Percentiles rank a stretch among this genome's conserved stretches.
Evolutionary conservation across 148 eudicot species (phyloP).

Genomic region (Linanthus parryae): DNA sequence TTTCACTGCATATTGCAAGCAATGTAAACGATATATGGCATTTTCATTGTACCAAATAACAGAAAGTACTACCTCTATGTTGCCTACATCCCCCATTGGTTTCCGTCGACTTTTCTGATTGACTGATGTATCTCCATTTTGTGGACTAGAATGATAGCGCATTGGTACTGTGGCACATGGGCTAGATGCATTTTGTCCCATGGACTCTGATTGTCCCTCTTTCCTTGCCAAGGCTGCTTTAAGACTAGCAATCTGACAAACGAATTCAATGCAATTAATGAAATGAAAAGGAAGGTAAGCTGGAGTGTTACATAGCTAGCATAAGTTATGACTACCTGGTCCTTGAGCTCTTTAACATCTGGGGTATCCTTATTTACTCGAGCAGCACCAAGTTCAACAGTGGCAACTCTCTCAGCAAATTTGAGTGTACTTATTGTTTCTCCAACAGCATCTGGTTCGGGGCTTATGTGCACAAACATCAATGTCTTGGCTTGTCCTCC

Average conservation of each 20-base stretch:
- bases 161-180: conserved; percentile 42
- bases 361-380: conserved; percentile 70
- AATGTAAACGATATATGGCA: no score
- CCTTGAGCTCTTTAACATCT: conserved; percentile 94
- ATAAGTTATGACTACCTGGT: conserved; percentile 84
- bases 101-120: conserved; percentile 41
- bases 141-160: conserved; percentile 37
- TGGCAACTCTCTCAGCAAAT: conserved; percentile 95
- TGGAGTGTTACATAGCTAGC: no score
- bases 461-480: conserved; percentile 99
- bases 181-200: conserved; percentile 35
- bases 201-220: conserved; percentile 43
- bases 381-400: conserved; percentile 98
- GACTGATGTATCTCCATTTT: conserved; percentile 19
- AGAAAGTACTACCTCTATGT: conserved; percentile 85
- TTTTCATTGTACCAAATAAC: no score
- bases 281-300: conserved; percentile 1
- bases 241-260: conserved; percentile 70
- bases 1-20: no score
- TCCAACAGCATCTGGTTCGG: conserved; percentile 83
- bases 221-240: conserved; percentile 83
- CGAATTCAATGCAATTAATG: background rate
- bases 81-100: conserved; percentile 71
- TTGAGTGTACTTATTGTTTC: conserved; percentile 95
- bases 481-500: conserved; percentile 99